Evolutionary conservation across 805 yeast genomes (phyloP), one percentile per base, ranked within the genome.

Genomic region (Clavispora phyllophila): DNA sequence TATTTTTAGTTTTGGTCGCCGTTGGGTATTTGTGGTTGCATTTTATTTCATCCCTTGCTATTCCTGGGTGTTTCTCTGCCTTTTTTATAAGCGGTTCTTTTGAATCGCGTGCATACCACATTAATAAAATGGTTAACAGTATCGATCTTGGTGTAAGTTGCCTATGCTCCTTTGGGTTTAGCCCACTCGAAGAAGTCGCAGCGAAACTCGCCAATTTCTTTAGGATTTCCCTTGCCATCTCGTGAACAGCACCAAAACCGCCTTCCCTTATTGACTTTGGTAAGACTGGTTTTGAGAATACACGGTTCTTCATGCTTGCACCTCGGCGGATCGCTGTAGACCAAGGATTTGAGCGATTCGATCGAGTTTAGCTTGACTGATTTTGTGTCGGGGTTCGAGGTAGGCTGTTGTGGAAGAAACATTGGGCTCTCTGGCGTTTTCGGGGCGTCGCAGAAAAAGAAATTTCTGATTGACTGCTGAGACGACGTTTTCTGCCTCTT

Each of bases 161-260:
- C 12, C 7, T 24, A 35, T 9, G 14, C 3, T 8, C 28, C 28
- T 9, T 37, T 37, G 25, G 23, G 43, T 27, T 29, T 42, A 2
- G 53, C 49, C 55, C 55, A 52, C n/a, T 49, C 49, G 22, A 52
- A 50, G 26, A 41, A 50, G 24, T 50, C 44, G 29, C 55, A 50
- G 9, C 53, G 39, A 26, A 46, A 50, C 9, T 48, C 49, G 2
- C 54, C 56, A 2, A 49, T 37, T 29, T 47, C 55, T 4, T 36
- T 33, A 13, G 49, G 29, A 27, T 45, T 38, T 1, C 53, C 53
- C 27, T 42, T 46, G 15, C 53, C 40, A 9, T 7, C 33, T 17
- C 54, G 31, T 7, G 50, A 42, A 45, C 68, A 63, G 35, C 64
- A 61, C 68, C 68, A 63, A 37, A 61, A 63, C 41, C 57, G 62